Conservation (phyloP, 2,329 filamentous ascomycete genomes). For the Cercospora beticola region DNA sequence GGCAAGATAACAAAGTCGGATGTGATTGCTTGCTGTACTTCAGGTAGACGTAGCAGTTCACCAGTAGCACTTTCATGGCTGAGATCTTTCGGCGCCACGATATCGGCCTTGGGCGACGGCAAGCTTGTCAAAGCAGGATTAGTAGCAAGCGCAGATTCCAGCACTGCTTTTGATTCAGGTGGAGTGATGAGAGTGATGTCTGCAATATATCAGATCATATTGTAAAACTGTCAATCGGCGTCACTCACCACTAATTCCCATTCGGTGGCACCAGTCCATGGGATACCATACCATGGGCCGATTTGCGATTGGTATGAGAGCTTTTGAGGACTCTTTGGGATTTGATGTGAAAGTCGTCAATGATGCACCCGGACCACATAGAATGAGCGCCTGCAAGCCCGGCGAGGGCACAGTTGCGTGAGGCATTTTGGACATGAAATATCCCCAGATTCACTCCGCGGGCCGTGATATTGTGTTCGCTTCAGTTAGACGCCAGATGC, state of each 20-base stretch:
- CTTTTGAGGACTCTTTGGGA: conserved; percentile 77
- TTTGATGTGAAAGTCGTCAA: conserved; percentile 81
- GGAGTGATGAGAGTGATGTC: conserved; percentile 59
- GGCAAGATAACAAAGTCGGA: conserved; percentile 88
- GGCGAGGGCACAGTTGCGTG: conserved; percentile 73
- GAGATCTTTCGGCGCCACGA: conserved; percentile 73
- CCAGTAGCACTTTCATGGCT: conserved; percentile 86
- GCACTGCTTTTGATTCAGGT: conserved; percentile 60
- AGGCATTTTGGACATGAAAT: conserved; percentile 56
- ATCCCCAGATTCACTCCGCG: not conserved
- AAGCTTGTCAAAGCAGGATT: conserved; percentile 75
- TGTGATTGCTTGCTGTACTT: conserved; percentile 75
- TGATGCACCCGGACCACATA: conserved; percentile 79
- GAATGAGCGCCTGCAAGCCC: conserved; percentile 78
- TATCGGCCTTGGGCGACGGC: conserved; percentile 68
- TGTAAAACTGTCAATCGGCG: not conserved
- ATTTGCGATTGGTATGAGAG: conserved; percentile 78
- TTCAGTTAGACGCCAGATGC: not conserved
- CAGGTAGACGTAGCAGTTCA: conserved; percentile 78
- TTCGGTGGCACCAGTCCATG: conserved; percentile 79
- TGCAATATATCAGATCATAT: conserved; percentile 20
- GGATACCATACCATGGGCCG: conserved; percentile 89
- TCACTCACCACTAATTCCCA: conserved; percentile 66
- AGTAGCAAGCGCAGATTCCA: conserved; percentile 69
- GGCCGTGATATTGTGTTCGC: not conserved